phyloP scores from a whole-genome alignment of 305 asterid genomes.

The Solanum hybrid region DNA sequence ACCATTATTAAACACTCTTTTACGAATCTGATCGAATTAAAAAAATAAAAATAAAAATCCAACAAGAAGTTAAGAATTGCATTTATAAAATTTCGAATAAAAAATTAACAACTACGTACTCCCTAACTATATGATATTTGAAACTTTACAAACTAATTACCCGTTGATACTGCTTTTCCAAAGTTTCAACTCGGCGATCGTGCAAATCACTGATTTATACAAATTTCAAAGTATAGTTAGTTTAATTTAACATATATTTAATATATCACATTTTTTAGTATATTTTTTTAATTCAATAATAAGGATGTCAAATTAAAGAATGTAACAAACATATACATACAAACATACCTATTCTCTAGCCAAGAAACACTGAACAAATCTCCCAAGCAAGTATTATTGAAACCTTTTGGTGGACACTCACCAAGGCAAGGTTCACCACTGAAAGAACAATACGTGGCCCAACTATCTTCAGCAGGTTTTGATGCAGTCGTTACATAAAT shows the following conservation, averaged over 20 bases:
- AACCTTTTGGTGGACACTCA: conserved; percentile 5
- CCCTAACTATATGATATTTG: background rate
- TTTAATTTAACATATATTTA: background rate
- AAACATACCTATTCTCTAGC: conserved; percentile 25
- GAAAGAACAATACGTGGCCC: conserved; percentile 19
- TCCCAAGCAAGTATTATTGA: conserved; percentile 17
- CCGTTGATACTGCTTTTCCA: background rate
- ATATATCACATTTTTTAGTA: too few species aligned
- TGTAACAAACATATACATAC: background rate
- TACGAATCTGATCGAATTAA: conserved; percentile 35
- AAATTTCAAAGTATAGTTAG: background rate
- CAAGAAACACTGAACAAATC: conserved; percentile 30
- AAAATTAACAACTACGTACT: background rate
- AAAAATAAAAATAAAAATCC: background rate
- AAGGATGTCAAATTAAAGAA: background rate
- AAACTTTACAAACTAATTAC: background rate
- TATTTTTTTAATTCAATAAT: too few species aligned
- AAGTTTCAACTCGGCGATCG: background rate
- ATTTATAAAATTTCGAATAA: too few species aligned
- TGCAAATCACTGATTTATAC: background rate
- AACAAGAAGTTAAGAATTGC: background rate
- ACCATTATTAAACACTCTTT: conserved; percentile 21
- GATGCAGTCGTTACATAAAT: conserved; percentile 32
- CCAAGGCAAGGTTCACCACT: background rate
- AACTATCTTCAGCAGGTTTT: conserved; percentile 20